phyloP scores from a whole-genome alignment of 495 filamentous ascomycete species.

The Podospora australis region DNA sequence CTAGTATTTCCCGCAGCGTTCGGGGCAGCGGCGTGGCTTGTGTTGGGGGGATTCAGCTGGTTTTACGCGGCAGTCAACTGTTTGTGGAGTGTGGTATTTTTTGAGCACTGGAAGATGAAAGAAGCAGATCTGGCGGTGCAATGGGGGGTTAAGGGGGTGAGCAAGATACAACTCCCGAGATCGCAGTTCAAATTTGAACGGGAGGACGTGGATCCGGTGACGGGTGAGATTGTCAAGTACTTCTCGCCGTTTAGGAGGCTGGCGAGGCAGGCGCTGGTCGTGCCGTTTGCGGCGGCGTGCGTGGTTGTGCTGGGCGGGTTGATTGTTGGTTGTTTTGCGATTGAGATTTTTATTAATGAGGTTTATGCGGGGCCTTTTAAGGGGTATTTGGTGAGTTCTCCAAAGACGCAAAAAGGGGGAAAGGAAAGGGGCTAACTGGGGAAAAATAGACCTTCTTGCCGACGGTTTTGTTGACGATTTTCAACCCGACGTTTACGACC shows the following conservation, averaged over 20 bases:
- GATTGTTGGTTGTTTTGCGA: slow-evolving; percentile 82
- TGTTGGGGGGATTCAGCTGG: slow-evolving; percentile 78
- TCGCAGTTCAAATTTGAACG: slow-evolving; percentile 74
- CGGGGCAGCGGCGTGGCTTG: slow-evolving; percentile 71
- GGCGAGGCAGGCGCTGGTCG: slow-evolving; percentile 70
- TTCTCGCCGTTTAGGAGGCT: slow-evolving; percentile 77
- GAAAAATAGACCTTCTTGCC: slow-evolving; percentile 69
- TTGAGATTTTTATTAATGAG: slow-evolving; percentile 94
- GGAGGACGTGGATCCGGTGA: slow-evolving; percentile 69
- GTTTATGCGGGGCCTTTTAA: slow-evolving; percentile 91
- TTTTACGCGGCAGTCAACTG: slow-evolving; percentile 76
- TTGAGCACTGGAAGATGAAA: slow-evolving; percentile 95
- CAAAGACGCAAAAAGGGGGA: background rate
- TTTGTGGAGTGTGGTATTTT: slow-evolving; percentile 84
- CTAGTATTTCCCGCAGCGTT: slow-evolving; percentile 77
- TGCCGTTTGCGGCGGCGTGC: slow-evolving; percentile 80
- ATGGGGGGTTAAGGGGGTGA: slow-evolving; percentile 88
- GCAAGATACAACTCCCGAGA: slow-evolving; percentile 68
- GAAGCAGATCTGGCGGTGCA: slow-evolving; percentile 84
- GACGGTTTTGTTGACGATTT: slow-evolving; percentile 73
- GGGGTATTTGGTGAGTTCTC: slow-evolving; percentile 59
- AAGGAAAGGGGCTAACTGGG: slow-evolving; percentile 24
- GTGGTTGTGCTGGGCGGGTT: slow-evolving; percentile 64
- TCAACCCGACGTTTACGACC: slow-evolving; percentile 71
- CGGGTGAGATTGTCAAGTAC: slow-evolving; percentile 71